Base-by-base conservation (phyloP, 805 yeast genomes). In the Cyberlindnera sargentensis region DNA sequence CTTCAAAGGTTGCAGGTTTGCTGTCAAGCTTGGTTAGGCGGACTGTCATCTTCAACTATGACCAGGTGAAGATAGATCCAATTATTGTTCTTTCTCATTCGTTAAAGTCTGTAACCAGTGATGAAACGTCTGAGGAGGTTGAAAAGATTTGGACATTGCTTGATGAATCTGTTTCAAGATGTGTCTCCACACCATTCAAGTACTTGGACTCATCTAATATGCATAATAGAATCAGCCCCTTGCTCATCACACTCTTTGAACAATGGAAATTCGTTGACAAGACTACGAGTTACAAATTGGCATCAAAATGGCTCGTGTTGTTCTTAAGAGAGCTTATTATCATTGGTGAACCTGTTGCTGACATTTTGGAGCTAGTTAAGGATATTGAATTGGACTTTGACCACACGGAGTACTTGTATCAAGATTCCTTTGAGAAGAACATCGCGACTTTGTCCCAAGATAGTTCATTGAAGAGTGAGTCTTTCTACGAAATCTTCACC, bases 171-270 rank as follows among this genome's bases (percentile, higher is more conserved):
- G 71, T 88, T 29, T 70, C 87, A 1, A 73, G 96, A 48, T 72
- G 82, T 47, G 73, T 82, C 32, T 73, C 76, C 48, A 64, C 88
- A 0, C 97, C 98, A 0, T 93, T 84, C 64, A 88, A 85, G 57
- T 91, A 89, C 53, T 73, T 87, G 42, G 97, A 91, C 57, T 48
- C 61, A 41, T 70, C 78, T 3, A 62, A 59, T 28, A 44, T 49
- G 1, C 54, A 55, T n/a, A 46, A 52, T 0, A 52, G 56, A 28
- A 53, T 78, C 10, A 79, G 88, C 45, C 85, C 88, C 0, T 71
- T 82, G 40, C 51, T 72, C 2, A 66, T 78, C 10, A 71, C 82
- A 0, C 51, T 82, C 4, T 60, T 78, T 37, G 97, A 89, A 50
- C 96, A 89, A 57, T 73, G 83, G 62, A 68, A 71, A 41, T 85